Percentiles rank a stretch among this genome's conserved stretches.
These are phyloP conservation scores for Triticum timopheevii DNA, from an alignment of 176 grass and related monocot genomes.

Conservation along the genomic window DNA sequence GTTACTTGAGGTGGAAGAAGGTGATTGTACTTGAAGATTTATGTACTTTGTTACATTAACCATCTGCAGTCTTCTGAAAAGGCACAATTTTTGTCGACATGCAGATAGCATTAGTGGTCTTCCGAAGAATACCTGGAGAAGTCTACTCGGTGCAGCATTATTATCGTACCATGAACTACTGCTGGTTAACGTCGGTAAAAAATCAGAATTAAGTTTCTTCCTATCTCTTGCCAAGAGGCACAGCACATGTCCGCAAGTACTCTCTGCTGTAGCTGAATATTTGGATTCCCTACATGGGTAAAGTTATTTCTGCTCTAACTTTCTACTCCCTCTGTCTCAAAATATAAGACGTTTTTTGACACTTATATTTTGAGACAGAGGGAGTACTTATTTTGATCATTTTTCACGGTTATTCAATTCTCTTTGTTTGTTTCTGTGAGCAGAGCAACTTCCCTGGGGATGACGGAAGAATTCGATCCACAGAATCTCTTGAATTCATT, in stretches of 20 bases:
- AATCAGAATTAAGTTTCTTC: conserved; percentile 55
- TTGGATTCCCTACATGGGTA: conserved; percentile 70
- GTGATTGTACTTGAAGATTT: conserved; percentile 40
- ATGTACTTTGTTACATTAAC: conserved; percentile 22
- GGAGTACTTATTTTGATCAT: neutral
- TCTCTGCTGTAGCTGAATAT: conserved; percentile 81
- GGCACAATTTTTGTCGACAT: neutral
- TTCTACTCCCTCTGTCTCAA: neutral
- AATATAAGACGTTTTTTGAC: too few relatives aligned
- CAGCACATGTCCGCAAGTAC: conserved; percentile 62
- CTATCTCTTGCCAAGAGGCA: conserved; percentile 71
- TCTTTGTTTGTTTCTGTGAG: conserved; percentile 12
- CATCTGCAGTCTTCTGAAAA: neutral
- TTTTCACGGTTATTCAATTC: conserved; percentile 12
- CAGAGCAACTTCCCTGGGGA: conserved; percentile 35
- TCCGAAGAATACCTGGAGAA: conserved; percentile 71
- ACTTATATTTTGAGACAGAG: too few relatives aligned
- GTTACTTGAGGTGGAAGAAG: conserved; percentile 60
- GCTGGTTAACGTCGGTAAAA: conserved; percentile 20
- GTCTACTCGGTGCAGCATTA: conserved; percentile 75
- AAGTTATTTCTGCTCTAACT: neutral
- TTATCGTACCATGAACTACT: conserved; percentile 62
- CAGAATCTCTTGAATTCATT: conserved; percentile 52
- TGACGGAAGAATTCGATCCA: conserved; percentile 45
- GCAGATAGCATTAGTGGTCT: conserved; percentile 54